These are phyloP conservation scores for Cochlearia excelsa DNA, from an alignment of 345 rosid species.

Conservation along the genomic window DNA sequence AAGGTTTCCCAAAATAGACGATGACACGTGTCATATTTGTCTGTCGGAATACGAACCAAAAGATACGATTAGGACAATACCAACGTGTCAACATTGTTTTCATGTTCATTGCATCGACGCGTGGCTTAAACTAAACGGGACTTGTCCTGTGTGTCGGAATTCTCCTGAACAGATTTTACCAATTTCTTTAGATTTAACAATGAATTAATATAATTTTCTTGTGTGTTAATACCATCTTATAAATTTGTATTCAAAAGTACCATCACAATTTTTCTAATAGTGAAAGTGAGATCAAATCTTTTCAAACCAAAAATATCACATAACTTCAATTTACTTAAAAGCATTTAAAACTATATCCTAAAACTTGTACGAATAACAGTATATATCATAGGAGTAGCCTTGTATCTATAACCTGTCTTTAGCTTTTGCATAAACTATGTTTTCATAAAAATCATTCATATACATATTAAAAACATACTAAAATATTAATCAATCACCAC, in stretches of 20 bases:
- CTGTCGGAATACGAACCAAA: conserved; percentile 51
- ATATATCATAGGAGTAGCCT: no score
- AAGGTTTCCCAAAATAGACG: conserved; percentile 43
- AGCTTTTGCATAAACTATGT: conserved; percentile 2
- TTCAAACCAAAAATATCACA: no score
- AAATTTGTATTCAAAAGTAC: no score
- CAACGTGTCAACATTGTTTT: conserved; percentile 59
- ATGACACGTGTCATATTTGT: conserved; percentile 54
- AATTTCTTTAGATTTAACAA: neutral
- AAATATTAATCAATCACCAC: conserved; percentile 41
- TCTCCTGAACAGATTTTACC: conserved; percentile 31
- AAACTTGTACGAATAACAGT: no score
- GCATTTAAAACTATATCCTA: no score
- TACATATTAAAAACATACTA: neutral
- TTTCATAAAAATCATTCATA: conserved; percentile 12
- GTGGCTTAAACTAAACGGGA: conserved; percentile 54
- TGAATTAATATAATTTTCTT: no score
- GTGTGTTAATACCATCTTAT: no score
- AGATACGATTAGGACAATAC: conserved; percentile 53
- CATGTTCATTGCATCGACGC: conserved; percentile 57
- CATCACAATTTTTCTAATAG: no score
- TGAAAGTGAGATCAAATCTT: no score
- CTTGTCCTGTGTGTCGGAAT: conserved; percentile 64
- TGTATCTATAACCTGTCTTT: neutral
- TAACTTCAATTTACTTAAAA: no score